Evolutionary conservation across 2,329 filamentous ascomycete species (phyloP), one percentile per base, ranked within the genome.

Genomic region (Colletotrichum siamense): DNA sequence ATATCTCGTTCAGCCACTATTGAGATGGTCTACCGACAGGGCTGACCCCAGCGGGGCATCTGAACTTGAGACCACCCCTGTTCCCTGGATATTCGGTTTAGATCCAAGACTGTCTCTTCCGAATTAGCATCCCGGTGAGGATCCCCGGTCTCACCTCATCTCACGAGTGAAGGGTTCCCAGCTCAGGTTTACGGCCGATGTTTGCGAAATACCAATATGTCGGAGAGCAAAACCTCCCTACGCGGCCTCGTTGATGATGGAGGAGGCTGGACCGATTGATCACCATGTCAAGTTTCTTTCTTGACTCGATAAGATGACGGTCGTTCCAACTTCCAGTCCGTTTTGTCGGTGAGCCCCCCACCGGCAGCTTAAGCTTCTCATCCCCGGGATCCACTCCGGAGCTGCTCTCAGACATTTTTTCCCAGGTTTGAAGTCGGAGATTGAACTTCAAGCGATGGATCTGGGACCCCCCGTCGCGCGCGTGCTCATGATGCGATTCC

Each of bases 31-130:
- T 69, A 30, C 69, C 34, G 76, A 77, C 76, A 77, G 70, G 76
- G 76, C 76, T 77, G 76, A 77, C 62, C 76, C 76, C 66, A 57
- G 76, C 76, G 76, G 76, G 74, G 74, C 69, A 74, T 73, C 61
- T 69, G 70, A 63, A 70, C 13, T 71, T 59, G 28, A 44, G 26
- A 64, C 12, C 22, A 74, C 66, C 76, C 76, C 69, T 77, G 76
- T 66, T 73, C 74, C 76, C 74, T 73, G 76, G 28, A 28, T 12
- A 26, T 32, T 55, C 26, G 72, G 62, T 34, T 59, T 44, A 73
- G 59, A 62, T 69, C 65, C 73, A 77, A 77, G 68, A 69, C 66
- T 61, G 61, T 61, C 75, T 52, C 55, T 69, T 73, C 69, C 65
- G 62, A 77, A 70, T 67, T 49, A 77, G 69, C 69, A 69, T 63